Base-by-base conservation (phyloP, 768 basidiomycete genomes). In the Termitomyces sp. region DNA sequence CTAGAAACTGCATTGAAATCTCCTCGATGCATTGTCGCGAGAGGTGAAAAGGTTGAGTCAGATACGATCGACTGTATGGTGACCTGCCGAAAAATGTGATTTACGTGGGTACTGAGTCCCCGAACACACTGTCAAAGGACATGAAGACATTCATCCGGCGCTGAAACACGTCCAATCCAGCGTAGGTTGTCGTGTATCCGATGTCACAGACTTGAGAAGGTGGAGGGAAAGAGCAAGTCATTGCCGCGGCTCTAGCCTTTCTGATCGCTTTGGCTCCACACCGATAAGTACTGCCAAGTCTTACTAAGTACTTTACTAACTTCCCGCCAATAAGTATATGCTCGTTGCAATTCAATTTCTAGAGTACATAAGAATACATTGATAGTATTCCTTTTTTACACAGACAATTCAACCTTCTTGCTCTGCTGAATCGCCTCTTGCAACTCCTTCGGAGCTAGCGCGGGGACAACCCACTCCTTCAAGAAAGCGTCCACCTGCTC, bases 401-500 rank as follows among this genome's bases (percentile, higher is more conserved):
- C 89, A 64, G 71, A 78, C 67, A 91, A 73, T 68, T 92, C 90
- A 36, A 90, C 83, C 68, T 79, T 86, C 30, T 71, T 76, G 27
- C 81, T 80, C 49, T 71, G 74, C 20, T 65, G 69, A 22, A 91
- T 73, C 30, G 81, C 84, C 12, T 76, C 79, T 57, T 81, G 74
- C 36, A 86, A 64, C 64, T 88, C 87, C 27, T 70, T 62, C 32
- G 81, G 80, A n/a, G 70, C 78, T 62, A 98, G 72, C 10, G 88
- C 93, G n/a, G 95, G 94, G 53, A 73, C 73, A 22, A 98, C 94
- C 89, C 91, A 95, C 1, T 94, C 90, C 67, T 74, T 80, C 57
- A 98, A 68, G 73, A 99, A 98, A 56, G 70, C 78, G 71, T 94
- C 92, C 13, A 98, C 95, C 77, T 98, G 97, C 70, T 98, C 86